A percentile compares a stretch with the other conserved stretches of the same genome.
Evolutionary conservation across 257 asterid genomes (phyloP).

Genomic region (Jaltomata sinuosa): DNA sequence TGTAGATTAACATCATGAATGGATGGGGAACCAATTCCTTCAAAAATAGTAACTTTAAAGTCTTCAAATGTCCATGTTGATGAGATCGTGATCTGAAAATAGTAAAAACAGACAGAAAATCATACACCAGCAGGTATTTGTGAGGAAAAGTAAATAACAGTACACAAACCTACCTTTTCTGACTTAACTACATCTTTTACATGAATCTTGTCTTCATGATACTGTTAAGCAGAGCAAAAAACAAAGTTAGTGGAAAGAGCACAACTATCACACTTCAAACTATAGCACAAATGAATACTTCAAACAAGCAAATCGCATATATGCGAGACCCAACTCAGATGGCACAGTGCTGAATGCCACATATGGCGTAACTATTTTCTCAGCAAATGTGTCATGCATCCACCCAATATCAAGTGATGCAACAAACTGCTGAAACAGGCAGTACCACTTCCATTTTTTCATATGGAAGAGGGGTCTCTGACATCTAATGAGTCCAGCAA

Average conservation of each 20-base stretch:
- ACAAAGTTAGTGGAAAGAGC: constrained; percentile 5
- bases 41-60: constrained; percentile 50
- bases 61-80: constrained; percentile 77
- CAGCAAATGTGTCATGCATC: neutral
- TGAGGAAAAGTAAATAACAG: constrained; percentile 1
- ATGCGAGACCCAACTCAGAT: neutral
- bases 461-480: neutral
- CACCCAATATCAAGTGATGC: neutral
- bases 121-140: neutral
- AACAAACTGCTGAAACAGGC: neutral
- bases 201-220: constrained; percentile 65
- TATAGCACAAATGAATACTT: neutral
- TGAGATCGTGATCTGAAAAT: constrained; percentile 44
- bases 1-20: constrained; percentile 71
- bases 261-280: neutral
- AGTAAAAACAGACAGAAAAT: neutral
- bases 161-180: constrained; percentile 43
- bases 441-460: neutral
- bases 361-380: neutral
- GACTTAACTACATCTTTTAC: constrained; percentile 72
- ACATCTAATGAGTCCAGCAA: neutral
- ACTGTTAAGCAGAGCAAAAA: constrained; percentile 35
- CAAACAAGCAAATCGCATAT: neutral
- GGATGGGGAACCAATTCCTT: constrained; percentile 27
- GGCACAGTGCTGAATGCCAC: neutral